phyloP scores from a whole-genome alignment of 805 yeast species.

The Lipomyces sp. region DNA sequence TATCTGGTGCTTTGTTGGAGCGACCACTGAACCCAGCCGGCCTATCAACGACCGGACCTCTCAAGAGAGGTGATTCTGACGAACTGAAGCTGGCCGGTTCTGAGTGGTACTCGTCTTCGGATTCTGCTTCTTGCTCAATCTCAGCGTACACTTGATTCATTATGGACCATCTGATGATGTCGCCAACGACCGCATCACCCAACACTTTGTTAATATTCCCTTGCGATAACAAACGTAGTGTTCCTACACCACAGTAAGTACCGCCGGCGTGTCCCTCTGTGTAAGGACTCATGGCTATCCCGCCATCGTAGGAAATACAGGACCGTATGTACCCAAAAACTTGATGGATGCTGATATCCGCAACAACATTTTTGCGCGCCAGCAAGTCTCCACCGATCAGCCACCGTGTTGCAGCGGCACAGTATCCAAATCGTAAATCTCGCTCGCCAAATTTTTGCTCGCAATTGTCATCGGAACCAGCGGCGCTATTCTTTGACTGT shows the following conservation, averaged over 20 bases:
- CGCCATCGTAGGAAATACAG: conserved; percentile 63
- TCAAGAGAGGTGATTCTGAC: background rate
- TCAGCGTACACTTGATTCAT: conserved; percentile 20
- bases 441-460: conserved; percentile 57
- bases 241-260: conserved; percentile 79
- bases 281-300: conserved; percentile 50
- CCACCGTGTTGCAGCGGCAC: conserved; percentile 68
- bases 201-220: background rate
- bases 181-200: conserved; percentile 3
- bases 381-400: conserved; percentile 52
- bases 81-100: background rate
- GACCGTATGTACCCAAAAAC: conserved; percentile 49
- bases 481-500: conserved; percentile 40
- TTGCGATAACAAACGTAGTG: conserved; percentile 53
- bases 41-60: background rate
- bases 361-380: conserved; percentile 38
- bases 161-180: conserved; percentile 30
- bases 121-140: background rate
- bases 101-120: conserved; percentile 6
- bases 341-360: conserved; percentile 45
- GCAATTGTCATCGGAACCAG: conserved; percentile 10
- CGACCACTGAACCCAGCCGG: conserved; percentile 67
- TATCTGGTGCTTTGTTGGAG: conserved; percentile 94
- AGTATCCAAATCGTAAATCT: conserved; percentile 74
- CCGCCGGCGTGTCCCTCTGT: conserved; percentile 85